phyloP scores from a whole-genome alignment of 2,329 filamentous ascomycete species.

The Paecilomyces fulvus region DNA sequence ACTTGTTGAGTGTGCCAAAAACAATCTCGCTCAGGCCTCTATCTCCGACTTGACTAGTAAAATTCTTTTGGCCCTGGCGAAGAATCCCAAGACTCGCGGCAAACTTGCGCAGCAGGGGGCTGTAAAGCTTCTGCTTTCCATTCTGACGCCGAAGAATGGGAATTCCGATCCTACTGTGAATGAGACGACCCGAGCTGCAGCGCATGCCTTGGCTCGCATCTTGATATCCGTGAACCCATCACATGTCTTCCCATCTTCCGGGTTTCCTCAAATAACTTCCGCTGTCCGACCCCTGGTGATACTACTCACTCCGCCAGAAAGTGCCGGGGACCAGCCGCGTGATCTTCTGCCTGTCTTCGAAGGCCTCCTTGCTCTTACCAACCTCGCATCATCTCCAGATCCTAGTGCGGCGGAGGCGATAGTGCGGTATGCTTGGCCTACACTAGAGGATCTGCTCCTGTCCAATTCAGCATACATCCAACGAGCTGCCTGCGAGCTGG shows the following conservation, averaged over 20 bases:
- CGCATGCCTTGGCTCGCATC: slow-evolving; percentile 74
- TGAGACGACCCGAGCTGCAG: slow-evolving; percentile 49
- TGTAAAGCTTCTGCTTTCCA: slow-evolving; percentile 72
- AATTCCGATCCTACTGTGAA: slow-evolving; percentile 31
- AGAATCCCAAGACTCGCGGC: slow-evolving; percentile 64
- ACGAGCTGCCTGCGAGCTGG: slow-evolving; percentile 75
- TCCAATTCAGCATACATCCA: slow-evolving; percentile 66
- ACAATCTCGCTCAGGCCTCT: slow-evolving; percentile 52
- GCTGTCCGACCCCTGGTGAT: slow-evolving; percentile 75
- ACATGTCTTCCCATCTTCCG: slow-evolving; percentile 74
- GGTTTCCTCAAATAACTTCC: slow-evolving; percentile 61
- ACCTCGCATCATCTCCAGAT: slow-evolving; percentile 62
- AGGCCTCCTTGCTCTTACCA: slow-evolving; percentile 82
- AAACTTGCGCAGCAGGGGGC: slow-evolving; percentile 89
- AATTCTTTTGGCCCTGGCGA: slow-evolving; percentile 70
- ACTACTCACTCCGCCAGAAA: slow-evolving; percentile 60
- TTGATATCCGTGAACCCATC: slow-evolving; percentile 78
- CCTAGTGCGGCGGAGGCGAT: slow-evolving; percentile 55
- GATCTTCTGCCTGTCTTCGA: slow-evolving; percentile 88
- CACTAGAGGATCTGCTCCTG: slow-evolving; percentile 76
- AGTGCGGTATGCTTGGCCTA: slow-evolving; percentile 63
- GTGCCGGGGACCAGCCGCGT: slow-evolving; percentile 45
- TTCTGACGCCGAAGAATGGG: slow-evolving; percentile 38
- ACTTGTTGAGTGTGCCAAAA: slow-evolving; percentile 67
- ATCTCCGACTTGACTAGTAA: slow-evolving; percentile 61